phyloP scores from a whole-genome alignment of 495 filamentous ascomycete species.

The Hamigera avellanea region DNA sequence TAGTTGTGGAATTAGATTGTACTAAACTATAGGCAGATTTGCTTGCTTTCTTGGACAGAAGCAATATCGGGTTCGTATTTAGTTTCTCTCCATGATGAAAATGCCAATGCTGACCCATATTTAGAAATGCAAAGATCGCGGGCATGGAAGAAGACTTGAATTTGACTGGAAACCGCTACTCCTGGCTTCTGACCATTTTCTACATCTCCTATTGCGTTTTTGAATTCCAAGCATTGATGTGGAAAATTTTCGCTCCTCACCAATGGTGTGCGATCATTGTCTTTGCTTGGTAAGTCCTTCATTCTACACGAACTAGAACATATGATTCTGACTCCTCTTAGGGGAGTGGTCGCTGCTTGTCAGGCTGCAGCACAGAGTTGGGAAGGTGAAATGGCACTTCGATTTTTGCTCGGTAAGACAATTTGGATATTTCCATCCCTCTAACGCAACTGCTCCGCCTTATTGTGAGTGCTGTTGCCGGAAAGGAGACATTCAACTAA shows the following conservation, averaged over 20 bases:
- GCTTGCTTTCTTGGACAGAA: constrained; percentile 55
- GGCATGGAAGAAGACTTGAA: constrained; percentile 43
- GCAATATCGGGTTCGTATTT: constrained; percentile 45
- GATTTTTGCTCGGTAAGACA: constrained; percentile 48
- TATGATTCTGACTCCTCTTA: constrained; percentile 7
- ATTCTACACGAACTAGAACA: background rate
- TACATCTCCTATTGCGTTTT: constrained; percentile 55
- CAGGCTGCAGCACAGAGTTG: constrained; percentile 52
- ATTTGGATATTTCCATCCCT: too few species aligned
- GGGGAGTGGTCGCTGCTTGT: constrained; percentile 46
- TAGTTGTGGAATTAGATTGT: constrained; percentile 11
- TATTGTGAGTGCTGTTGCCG: too few species aligned
- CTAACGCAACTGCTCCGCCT: too few species aligned
- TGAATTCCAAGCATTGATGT: constrained; percentile 60
- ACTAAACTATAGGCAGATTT: constrained; percentile 37
- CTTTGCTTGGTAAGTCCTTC: constrained; percentile 30
- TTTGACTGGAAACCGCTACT: constrained; percentile 38
- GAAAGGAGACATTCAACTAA: too few species aligned
- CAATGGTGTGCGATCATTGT: constrained; percentile 37
- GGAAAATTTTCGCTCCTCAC: constrained; percentile 53
- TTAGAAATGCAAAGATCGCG: constrained; percentile 54
- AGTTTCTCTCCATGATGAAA: background rate
- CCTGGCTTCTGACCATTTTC: constrained; percentile 73
- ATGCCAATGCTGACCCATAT: constrained; percentile 3
- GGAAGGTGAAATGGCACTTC: constrained; percentile 51